Conservation (phyloP, 1,284 basidiomycete genomes). For the Ceratorhiza oryzae-sativae region DNA sequence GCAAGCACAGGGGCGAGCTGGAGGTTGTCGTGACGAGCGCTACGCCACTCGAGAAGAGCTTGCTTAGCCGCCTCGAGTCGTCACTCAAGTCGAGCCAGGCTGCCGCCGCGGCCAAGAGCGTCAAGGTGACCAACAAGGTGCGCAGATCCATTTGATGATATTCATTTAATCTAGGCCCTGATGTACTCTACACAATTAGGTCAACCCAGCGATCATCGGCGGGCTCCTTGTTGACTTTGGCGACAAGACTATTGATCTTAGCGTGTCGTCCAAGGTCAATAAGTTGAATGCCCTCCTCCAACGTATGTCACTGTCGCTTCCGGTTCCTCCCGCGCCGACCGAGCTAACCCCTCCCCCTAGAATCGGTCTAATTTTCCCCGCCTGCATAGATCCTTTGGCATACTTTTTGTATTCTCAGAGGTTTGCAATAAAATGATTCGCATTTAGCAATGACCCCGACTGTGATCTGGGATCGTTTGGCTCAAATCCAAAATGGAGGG, state of each 20-base stretch:
- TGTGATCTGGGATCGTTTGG: slow-evolving; percentile 6
- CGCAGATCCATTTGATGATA: slow-evolving; percentile 41
- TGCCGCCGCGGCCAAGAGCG: slow-evolving; percentile 81
- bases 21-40: slow-evolving; percentile 93
- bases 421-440: slow-evolving; percentile 18
- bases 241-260: slow-evolving; percentile 97
- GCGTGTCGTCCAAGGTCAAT: slow-evolving; percentile 90
- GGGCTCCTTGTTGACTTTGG: slow-evolving; percentile 97
- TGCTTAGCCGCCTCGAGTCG: slow-evolving; percentile 78
- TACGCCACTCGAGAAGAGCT: slow-evolving; percentile 74
- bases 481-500: background rate
- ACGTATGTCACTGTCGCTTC: slow-evolving; percentile 56
- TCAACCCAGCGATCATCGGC: slow-evolving; percentile 86
- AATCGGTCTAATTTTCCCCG: slow-evolving; percentile 33
- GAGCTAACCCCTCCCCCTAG: background rate
- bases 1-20: slow-evolving; percentile 92
- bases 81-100: slow-evolving; percentile 84
- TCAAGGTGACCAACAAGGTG: slow-evolving; percentile 90
- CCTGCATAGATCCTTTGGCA: background rate
- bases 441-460: background rate
- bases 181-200: slow-evolving; percentile 57
- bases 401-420: background rate
- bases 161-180: slow-evolving; percentile 10
- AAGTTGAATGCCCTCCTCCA: slow-evolving; percentile 91
- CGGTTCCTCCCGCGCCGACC: slow-evolving; percentile 5